Base-by-base conservation (phyloP, 192 early-diverging fungal species). In the Gaertneriomyces sp. region DNA sequence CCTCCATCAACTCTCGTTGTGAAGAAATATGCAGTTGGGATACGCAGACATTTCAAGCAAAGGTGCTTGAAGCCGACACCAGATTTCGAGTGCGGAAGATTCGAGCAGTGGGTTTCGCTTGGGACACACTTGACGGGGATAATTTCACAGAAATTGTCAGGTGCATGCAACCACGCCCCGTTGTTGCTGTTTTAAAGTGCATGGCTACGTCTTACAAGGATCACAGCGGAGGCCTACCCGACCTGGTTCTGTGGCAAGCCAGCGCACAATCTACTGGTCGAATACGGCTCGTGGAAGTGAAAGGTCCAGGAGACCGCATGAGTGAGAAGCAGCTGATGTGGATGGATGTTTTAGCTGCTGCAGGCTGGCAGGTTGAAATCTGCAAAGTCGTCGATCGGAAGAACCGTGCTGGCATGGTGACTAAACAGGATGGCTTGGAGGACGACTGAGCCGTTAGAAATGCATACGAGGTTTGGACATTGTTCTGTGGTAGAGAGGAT, bases 261-360 rank as follows among this genome's bases (percentile, higher is more conserved):
- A 42, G 39, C 9, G 47, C 17, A 12, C 11, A 12, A n/a, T 25
- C 54, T 16, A 56, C 54, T 16, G 50, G 50, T 9, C 11, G 4
- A 6, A 41, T 82, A 20, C 76, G 55, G 53, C 58, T 82, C 1
- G 71, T 76, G 5, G 80, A 82, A 62, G 80, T 82, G 8, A 82
- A 82, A 53, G 75, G 77, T 14, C 69, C 78, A 20, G 75, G 74
- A 7, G 80, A 82, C 58, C 61, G 64, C 10, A 49, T 82, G 56
- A 72, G 73, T 14, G 69, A 75, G 50, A 64, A 73, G 46, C 80
- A 82, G 49, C 66, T 66, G n/a, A 76, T 76, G 69, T 79, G 80
- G 80, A 19, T 79, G 33, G 72, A 77, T 19, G 63, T 72, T 39
- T 42, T 81, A 53, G 45, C 46, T 3, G 38, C 10, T n/a, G 42